These are phyloP conservation scores for Myxozyma geophila DNA, from an alignment of 805 yeast genomes.

Conservation along the genomic window DNA sequence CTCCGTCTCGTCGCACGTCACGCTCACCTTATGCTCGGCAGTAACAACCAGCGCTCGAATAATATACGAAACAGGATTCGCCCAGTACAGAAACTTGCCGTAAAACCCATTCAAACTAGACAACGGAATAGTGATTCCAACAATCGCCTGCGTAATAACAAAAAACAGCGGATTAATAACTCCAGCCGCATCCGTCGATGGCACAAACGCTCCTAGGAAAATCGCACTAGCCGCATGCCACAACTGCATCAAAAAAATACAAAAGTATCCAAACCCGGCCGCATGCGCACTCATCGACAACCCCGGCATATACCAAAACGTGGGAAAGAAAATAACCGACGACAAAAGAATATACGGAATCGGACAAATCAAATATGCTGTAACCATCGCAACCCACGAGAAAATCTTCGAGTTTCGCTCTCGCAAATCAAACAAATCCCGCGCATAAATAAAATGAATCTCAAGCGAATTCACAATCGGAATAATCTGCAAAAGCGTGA, in stretches of 20 bases:
- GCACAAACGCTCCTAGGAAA: conserved; percentile 49
- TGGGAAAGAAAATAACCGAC: conserved; percentile 67
- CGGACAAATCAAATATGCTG: conserved; percentile 61
- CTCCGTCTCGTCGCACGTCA: conserved; percentile 57
- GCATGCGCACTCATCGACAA: conserved; percentile 59
- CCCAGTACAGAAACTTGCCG: conserved; percentile 72
- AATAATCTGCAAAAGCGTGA: conserved; percentile 57
- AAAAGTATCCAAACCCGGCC: conserved; percentile 50
- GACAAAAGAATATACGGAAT: conserved; percentile 60
- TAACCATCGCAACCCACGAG: conserved; percentile 62
- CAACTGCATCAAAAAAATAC: conserved; percentile 42
- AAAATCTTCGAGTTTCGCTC: conserved; percentile 75
- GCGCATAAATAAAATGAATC: conserved; percentile 62
- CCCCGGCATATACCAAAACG: conserved; percentile 73
- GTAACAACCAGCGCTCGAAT: conserved; percentile 58
- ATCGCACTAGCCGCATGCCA: conserved; percentile 47
- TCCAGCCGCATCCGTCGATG: conserved; percentile 55
- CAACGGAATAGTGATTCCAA: conserved; percentile 73
- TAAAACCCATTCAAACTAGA: conserved; percentile 69
- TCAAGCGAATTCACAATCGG: conserved; percentile 62
- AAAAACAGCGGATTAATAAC: conserved; percentile 58
- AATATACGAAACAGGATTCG: conserved; percentile 71
- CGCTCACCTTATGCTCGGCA: conserved; percentile 57
- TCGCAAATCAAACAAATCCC: conserved; percentile 71
- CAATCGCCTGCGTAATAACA: conserved; percentile 68